Conservation (phyloP, 805 yeast genomes). For the Candida silvicultrix region DNA sequence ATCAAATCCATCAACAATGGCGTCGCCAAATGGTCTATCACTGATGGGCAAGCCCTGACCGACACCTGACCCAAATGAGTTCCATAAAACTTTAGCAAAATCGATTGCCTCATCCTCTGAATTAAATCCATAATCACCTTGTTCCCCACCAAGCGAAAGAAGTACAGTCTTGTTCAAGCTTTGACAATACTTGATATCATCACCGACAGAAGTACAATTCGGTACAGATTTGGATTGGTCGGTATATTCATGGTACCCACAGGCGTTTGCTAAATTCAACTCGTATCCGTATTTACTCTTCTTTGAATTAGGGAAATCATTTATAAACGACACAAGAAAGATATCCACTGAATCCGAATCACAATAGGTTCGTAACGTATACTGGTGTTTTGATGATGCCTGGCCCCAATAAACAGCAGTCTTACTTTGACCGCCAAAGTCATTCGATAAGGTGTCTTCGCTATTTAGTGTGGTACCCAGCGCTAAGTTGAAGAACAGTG, state of each 20-base stretch:
- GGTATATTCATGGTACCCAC: slow-evolving; percentile 25
- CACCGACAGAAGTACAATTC: slow-evolving; percentile 49
- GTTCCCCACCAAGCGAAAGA: slow-evolving; percentile 70
- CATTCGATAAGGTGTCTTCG: no score
- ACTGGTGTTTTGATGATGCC: slow-evolving; percentile 46
- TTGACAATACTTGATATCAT: slow-evolving; percentile 74
- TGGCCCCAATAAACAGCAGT: slow-evolving; percentile 80
- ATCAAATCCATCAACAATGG: slow-evolving; percentile 87
- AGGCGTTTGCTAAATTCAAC: slow-evolving; percentile 51
- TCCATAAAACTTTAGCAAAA: slow-evolving; percentile 54
- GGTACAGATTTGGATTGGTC: slow-evolving; percentile 4
- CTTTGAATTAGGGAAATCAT: slow-evolving; percentile 42
- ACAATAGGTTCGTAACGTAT: slow-evolving; percentile 50
- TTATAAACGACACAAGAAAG: slow-evolving; percentile 62
- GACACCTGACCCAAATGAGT: slow-evolving; percentile 52
- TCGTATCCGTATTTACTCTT: slow-evolving; percentile 20
- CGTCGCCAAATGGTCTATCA: slow-evolving; percentile 61
- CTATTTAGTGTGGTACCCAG: neutral
- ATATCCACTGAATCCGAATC: slow-evolving; percentile 63
- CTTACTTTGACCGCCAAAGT: no score
- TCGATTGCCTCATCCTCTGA: slow-evolving; percentile 66
- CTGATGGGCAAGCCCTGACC: slow-evolving; percentile 20
- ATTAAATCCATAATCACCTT: slow-evolving; percentile 80
- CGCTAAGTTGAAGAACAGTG: neutral
- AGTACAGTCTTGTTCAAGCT: slow-evolving; percentile 68